These are phyloP conservation scores for Taphrina confusa DNA, from an alignment of 1,139 yeast genomes.

Conservation along the genomic window DNA sequence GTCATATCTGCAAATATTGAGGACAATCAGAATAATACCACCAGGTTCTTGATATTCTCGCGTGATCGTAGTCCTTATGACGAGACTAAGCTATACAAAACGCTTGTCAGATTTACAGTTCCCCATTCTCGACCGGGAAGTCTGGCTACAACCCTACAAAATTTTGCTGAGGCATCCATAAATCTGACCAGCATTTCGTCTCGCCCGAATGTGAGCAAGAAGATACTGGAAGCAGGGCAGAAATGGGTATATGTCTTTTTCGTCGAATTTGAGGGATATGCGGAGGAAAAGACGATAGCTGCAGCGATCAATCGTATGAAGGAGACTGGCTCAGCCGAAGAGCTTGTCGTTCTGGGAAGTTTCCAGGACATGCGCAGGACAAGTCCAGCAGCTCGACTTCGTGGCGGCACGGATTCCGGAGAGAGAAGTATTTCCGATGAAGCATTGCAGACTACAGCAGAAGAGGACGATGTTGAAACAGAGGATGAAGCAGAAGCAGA, in stretches of 20 bases:
- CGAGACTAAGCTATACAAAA: neutral
- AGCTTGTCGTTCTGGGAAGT: conserved; percentile 8
- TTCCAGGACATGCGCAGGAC: conserved; percentile 5
- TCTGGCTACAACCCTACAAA: conserved; percentile 11
- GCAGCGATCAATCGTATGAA: neutral
- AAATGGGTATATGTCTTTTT: conserved; percentile 36
- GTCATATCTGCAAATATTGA: conserved; percentile 61
- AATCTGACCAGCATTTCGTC: conserved; percentile 25
- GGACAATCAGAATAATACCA: conserved; percentile 72
- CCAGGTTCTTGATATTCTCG: conserved; percentile 70
- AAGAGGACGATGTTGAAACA: conserved; percentile 7
- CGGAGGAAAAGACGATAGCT: neutral
- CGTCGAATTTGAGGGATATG: conserved; percentile 33
- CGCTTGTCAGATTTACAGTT: conserved; percentile 21
- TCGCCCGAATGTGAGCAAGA: conserved; percentile 7
- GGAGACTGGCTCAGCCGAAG: conserved; percentile 4
- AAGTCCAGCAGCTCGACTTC: neutral
- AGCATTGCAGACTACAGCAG: neutral
- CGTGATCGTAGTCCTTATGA: neutral
- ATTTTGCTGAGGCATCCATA: conserved; percentile 10
- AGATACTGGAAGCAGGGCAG: conserved; percentile 6
- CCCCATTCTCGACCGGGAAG: conserved; percentile 31
- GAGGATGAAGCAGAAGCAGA: neutral
- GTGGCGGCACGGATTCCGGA: conserved; percentile 2
- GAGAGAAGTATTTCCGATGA: neutral